Evolutionary conservation across 257 asterid genomes (phyloP), one percentile per base, ranked within the genome.

Genomic region (Solanum virginianum): DNA sequence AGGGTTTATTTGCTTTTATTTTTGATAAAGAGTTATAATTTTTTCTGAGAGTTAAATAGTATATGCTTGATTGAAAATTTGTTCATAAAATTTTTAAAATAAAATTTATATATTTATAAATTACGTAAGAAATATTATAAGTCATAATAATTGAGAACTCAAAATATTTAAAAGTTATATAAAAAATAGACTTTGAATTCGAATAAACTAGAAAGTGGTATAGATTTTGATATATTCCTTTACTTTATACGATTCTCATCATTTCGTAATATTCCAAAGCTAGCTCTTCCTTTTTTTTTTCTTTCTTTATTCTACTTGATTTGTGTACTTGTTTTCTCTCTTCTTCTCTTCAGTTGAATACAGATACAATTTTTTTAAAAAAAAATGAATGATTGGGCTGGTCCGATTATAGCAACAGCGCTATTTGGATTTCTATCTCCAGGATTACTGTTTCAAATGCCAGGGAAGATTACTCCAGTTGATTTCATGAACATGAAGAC

Each of bases 401-500:
- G 86, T 75, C 82, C 93, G 83, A 13, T 94, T 53, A 93, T 96
- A 88, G 98, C 92, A 12, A 83, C 98, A 0, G 91, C 98, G 11
- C 93, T 96, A 0, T 96, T 96, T 74, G 94, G 90, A 15, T 90
- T 96, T 81, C 85, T 94, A 41, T 71, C 94, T 14, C 99, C 98
- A 0, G 98, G 99, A 79, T 84, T 94, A 45, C 10, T 96, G 13
- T 45, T 96, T 72, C 98, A 96, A 91, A 89, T 96, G 29, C 99
- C 98, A 0, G 99, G 94, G 20, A 96, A 94, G 88, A 93, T 93
- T 5, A 85, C 81, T 57, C 95, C 96, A 0, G 91, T 93, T 2
- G 99, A 91, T 11, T 94, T 96, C 84, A 89, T 93, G 62, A 95
- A 93, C 91, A 96, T 96, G 98, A 96, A 92, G 89, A 94, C 99